phyloP scores from a whole-genome alignment of 345 rosid species.

The Salix caprea region DNA sequence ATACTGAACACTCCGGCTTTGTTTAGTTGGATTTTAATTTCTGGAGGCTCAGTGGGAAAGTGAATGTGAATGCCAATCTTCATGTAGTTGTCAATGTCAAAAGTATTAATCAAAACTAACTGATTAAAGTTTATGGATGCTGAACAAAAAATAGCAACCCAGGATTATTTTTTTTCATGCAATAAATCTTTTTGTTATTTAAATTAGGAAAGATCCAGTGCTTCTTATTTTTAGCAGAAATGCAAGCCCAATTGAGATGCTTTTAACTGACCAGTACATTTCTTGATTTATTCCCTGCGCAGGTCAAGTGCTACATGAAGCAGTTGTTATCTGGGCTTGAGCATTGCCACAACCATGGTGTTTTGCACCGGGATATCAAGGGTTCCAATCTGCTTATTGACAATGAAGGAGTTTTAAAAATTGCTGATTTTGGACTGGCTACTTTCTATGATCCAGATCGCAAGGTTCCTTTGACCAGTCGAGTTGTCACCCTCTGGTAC shows the following conservation, averaged over 20 bases:
- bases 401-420: slow-evolving; percentile 69
- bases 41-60: neutral
- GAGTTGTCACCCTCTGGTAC: slow-evolving; percentile 95
- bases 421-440: slow-evolving; percentile 92
- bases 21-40: neutral
- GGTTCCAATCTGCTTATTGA: slow-evolving; percentile 81
- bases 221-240: neutral
- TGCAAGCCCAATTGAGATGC: neutral
- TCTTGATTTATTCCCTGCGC: slow-evolving; percentile 8
- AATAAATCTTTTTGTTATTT: neutral
- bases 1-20: neutral
- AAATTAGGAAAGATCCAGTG: neutral
- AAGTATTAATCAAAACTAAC: neutral
- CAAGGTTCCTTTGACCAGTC: slow-evolving; percentile 74
- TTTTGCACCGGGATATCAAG: slow-evolving; percentile 85
- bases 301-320: slow-evolving; percentile 84
- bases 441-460: slow-evolving; percentile 58
- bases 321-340: slow-evolving; percentile 82
- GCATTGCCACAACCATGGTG: slow-evolving; percentile 81
- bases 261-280: slow-evolving; percentile 1
- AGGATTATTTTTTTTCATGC: neutral
- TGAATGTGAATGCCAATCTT: neutral
- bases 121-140: neutral
- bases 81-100: neutral
- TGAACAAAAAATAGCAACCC: neutral